Evolutionary conservation across 2,329 filamentous ascomycete genomes (phyloP).

Genomic region (Neoscytalidium dimidiatum): DNA sequence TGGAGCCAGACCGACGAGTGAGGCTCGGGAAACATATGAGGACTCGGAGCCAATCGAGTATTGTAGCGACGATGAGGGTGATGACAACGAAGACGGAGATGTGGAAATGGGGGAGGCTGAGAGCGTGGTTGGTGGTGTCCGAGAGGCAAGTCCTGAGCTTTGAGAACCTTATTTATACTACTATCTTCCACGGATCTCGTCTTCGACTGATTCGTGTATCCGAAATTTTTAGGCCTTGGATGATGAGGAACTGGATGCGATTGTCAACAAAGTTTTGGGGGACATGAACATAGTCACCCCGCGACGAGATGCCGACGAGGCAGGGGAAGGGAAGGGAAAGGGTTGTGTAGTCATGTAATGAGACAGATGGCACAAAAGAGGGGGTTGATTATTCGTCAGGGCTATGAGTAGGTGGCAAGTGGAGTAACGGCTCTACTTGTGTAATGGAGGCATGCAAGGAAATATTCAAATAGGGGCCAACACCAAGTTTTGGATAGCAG

Average conservation of each 20-base stretch:
- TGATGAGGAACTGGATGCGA: background rate
- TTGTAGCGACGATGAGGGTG: background rate
- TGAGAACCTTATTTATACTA: background rate
- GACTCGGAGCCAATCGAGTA: background rate
- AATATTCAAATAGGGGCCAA: too few relatives aligned
- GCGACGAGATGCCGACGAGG: background rate
- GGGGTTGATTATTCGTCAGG: background rate
- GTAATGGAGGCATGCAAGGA: too few relatives aligned
- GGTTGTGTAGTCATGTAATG: background rate
- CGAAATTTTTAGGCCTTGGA: background rate
- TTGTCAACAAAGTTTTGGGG: background rate
- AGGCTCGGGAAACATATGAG: background rate
- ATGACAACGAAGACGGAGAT: background rate
- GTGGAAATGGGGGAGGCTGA: background rate
- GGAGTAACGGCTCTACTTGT: too few relatives aligned
- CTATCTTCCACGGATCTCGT: background rate
- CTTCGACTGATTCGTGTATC: background rate
- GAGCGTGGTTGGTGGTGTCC: background rate
- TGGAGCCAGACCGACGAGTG: background rate
- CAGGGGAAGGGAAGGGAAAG: background rate
- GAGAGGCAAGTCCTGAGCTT: slow-evolving; percentile 12
- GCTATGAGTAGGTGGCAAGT: too few relatives aligned
- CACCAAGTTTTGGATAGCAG: too few relatives aligned
- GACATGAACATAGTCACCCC: background rate
- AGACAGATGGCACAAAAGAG: background rate